Conservation (phyloP, 2,329 filamentous ascomycete genomes). For the Beauveria rudraprayagi region DNA sequence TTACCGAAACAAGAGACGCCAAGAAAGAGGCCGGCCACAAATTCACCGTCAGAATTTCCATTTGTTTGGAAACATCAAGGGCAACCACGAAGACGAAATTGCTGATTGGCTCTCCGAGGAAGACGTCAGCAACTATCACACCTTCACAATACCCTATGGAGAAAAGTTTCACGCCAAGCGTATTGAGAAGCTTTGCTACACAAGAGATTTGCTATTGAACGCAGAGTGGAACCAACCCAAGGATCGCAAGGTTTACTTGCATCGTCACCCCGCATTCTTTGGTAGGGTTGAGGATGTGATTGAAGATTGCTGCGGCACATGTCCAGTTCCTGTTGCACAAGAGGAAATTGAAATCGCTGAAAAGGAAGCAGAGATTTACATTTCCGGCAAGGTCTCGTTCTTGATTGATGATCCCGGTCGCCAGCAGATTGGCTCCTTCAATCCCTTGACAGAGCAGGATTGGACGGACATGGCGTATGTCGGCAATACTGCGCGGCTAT, state of each 20-base stretch:
- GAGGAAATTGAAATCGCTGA: slow-evolving; percentile 65
- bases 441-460: slow-evolving; percentile 72
- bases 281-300: slow-evolving; percentile 67
- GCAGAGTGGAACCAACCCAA: slow-evolving; percentile 78
- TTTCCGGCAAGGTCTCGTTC: slow-evolving; percentile 66
- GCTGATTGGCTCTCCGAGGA: slow-evolving; percentile 75
- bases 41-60: slow-evolving; percentile 33
- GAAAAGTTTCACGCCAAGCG: slow-evolving; percentile 53
- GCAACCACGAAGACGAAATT: slow-evolving; percentile 68
- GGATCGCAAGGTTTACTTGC: slow-evolving; percentile 67
- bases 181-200: slow-evolving; percentile 77
- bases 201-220: slow-evolving; percentile 73
- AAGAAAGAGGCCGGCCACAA: slow-evolving; percentile 62
- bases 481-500: slow-evolving; percentile 67
- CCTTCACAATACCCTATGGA: slow-evolving; percentile 65
- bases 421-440: slow-evolving; percentile 64
- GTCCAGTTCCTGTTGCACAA: slow-evolving; percentile 58
- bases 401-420: slow-evolving; percentile 75
- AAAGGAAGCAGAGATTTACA: slow-evolving; percentile 66
- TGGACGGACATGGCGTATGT: slow-evolving; percentile 92
- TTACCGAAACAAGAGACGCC: slow-evolving; percentile 62
- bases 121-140: slow-evolving; percentile 73
- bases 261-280: slow-evolving; percentile 81
- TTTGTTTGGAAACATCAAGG: slow-evolving; percentile 66
- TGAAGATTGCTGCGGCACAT: slow-evolving; percentile 73